These are phyloP conservation scores for Pleomassaria siparia DNA, from an alignment of 2,329 filamentous ascomycete species.

Conservation along the genomic window DNA sequence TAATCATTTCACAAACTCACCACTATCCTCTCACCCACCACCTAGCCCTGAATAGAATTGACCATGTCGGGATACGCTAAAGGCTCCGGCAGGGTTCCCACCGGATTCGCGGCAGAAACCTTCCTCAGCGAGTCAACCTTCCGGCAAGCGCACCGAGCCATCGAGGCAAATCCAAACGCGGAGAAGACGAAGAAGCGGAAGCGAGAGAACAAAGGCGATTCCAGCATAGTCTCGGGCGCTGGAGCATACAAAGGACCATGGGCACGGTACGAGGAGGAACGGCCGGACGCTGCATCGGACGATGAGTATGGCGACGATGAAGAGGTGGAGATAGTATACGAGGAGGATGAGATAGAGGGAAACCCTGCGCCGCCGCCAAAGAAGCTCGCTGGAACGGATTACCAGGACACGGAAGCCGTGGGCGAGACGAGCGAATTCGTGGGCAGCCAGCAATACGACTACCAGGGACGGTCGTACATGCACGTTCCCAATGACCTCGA, in stretches of 20 bases:
- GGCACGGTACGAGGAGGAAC: slow-evolving; percentile 79
- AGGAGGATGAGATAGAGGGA: slow-evolving; percentile 70
- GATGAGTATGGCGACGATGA: slow-evolving; percentile 66
- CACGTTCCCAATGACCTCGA: slow-evolving; percentile 73
- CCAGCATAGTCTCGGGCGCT: slow-evolving; percentile 80
- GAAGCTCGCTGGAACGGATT: slow-evolving; percentile 58
- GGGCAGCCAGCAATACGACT: slow-evolving; percentile 80
- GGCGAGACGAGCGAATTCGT: slow-evolving; percentile 85
- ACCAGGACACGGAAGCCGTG: slow-evolving; percentile 47
- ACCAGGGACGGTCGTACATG: slow-evolving; percentile 96
- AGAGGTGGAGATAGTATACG: slow-evolving; percentile 71
- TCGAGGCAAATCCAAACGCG: slow-evolving; percentile 61
- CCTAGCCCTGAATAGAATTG: neutral
- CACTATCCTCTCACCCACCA: neutral
- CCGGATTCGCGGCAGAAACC: slow-evolving; percentile 84
- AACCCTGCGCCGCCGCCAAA: slow-evolving; percentile 62
- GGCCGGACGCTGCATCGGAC: slow-evolving; percentile 66
- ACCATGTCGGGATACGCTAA: slow-evolving; percentile 24
- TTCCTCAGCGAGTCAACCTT: slow-evolving; percentile 91
- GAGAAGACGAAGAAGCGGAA: slow-evolving; percentile 70
- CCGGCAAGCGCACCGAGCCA: slow-evolving; percentile 79
- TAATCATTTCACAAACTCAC: too few species aligned
- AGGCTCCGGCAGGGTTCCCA: slow-evolving; percentile 54
- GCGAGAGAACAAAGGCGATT: slow-evolving; percentile 82
- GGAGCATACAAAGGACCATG: slow-evolving; percentile 92